Evolutionary conservation across 2,329 filamentous ascomycete species (phyloP).

Genomic region (Talaromyces sp.): DNA sequence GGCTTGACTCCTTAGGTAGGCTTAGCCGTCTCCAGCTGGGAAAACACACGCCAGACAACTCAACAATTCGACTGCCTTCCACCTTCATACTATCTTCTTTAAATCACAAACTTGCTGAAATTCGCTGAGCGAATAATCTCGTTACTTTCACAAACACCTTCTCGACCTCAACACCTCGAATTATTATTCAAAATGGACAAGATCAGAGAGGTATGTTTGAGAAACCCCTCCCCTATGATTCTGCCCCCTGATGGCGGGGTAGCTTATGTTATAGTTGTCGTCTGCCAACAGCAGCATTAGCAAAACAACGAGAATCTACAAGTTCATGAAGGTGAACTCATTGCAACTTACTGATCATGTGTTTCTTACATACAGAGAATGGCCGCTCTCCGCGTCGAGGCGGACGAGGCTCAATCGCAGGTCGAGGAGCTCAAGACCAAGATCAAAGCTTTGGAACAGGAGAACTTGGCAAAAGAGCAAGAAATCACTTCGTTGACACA

Average conservation of each 20-base stretch:
- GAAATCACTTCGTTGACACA: constrained; percentile 95
- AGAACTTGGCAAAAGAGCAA: constrained; percentile 95
- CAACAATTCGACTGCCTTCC: constrained; percentile 20
- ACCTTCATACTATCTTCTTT: constrained; percentile 21
- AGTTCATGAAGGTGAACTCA: background rate
- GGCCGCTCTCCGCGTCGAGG: constrained; percentile 89
- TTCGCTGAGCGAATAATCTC: constrained; percentile 40
- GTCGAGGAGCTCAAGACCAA: constrained; percentile 82
- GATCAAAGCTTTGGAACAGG: constrained; percentile 88
- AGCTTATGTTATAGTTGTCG: constrained; percentile 29
- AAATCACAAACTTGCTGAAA: constrained; percentile 23
- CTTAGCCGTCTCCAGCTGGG: constrained; percentile 22
- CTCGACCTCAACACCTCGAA: constrained; percentile 28
- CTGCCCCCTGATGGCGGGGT: constrained; percentile 38
- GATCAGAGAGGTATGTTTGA: constrained; percentile 18
- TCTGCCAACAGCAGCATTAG: constrained; percentile 16
- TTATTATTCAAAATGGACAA: constrained; percentile 64
- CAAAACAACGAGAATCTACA: background rate
- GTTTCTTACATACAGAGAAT: constrained; percentile 66
- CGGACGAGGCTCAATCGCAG: constrained; percentile 76
- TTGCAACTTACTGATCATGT: background rate
- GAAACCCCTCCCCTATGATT: constrained; percentile 17
- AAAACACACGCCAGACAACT: constrained; percentile 14
- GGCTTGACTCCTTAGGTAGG: constrained; percentile 17
- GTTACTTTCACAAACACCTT: constrained; percentile 29